These are phyloP conservation scores for Yamadazyma friedrichii DNA, from an alignment of 1,139 yeast species.

Conservation along the genomic window DNA sequence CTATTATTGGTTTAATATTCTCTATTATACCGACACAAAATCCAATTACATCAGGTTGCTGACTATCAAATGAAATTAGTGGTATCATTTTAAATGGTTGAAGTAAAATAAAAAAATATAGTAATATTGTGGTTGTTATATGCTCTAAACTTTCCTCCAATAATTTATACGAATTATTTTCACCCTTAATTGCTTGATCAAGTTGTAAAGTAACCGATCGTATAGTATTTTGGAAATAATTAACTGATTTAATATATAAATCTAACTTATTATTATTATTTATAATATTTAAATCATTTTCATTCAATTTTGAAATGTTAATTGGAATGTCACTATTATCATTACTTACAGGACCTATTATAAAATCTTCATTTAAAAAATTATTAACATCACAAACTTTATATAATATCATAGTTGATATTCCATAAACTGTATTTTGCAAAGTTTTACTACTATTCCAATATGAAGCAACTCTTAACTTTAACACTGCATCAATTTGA, in stretches of 20 bases:
- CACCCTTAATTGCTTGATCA: not conserved
- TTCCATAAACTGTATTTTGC: conserved; percentile 17
- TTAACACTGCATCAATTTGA: conserved; percentile 21
- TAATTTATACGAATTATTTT: conserved; percentile 14
- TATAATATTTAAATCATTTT: not conserved
- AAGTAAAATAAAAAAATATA: conserved; percentile 26
- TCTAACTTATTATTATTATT: not conserved
- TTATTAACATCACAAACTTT: conserved; percentile 8
- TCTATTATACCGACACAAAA: conserved; percentile 7
- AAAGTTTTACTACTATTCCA: conserved; percentile 20
- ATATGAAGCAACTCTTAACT: conserved; percentile 19
- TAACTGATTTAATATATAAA: conserved; percentile 5
- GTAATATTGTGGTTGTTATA: conserved; percentile 9
- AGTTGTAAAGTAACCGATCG: not conserved
- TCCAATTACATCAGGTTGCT: conserved; percentile 8
- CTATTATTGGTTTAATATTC: no score
- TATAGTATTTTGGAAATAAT: conserved; percentile 7
- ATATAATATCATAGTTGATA: conserved; percentile 18
- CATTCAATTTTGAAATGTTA: not conserved
- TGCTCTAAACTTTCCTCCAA: conserved; percentile 2
- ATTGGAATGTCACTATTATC: not conserved
- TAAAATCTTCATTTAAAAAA: conserved; percentile 4
- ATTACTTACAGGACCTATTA: not conserved
- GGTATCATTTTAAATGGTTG: conserved; percentile 31
- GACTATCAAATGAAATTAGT: conserved; percentile 19